A percentile compares a stretch with the other conserved stretches of the same genome.
Conservation (phyloP, 225 moss, liverwort and hornwort species). For the Physcomitrium patens region DNA sequence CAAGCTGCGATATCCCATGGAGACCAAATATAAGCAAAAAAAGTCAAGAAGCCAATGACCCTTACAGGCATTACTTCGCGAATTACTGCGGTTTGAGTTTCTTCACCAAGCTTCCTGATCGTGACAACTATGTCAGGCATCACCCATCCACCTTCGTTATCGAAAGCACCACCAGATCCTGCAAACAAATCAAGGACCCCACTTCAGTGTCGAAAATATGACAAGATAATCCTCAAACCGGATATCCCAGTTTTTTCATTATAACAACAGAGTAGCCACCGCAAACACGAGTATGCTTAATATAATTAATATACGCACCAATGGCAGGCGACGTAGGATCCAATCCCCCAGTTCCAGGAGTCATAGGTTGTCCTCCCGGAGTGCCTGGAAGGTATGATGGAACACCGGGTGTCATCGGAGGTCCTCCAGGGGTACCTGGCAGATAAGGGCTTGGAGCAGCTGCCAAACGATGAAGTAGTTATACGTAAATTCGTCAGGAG, state of each 20-base stretch:
- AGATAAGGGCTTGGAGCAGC: conserved; percentile 92
- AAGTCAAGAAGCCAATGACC: conserved; percentile 1
- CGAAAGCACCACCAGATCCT: conserved; percentile 66
- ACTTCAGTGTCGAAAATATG: conserved; percentile 18
- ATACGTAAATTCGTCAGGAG: conserved; percentile 10
- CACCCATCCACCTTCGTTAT: conserved; percentile 88
- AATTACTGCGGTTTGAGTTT: conserved; percentile 76
- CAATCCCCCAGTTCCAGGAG: conserved; percentile 84
- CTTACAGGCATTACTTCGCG: conserved; percentile 78
- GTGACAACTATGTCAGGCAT: conserved; percentile 86
- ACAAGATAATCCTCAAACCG: conserved; percentile 10
- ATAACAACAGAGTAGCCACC: too few relatives aligned
- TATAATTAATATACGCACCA: conserved; percentile 51
- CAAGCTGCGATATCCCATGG: conserved; percentile 22
- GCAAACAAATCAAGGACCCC: conserved; percentile 22
- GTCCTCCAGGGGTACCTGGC: conserved; percentile 91
- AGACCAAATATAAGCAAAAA: neutral
- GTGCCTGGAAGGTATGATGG: conserved; percentile 87
- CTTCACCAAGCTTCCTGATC: conserved; percentile 76
- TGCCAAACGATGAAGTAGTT: conserved; percentile 41
- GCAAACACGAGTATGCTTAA: conserved; percentile 13
- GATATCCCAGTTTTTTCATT: neutral
- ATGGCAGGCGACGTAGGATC: conserved; percentile 95
- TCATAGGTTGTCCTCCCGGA: conserved; percentile 97
- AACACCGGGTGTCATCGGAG: conserved; percentile 97